Evolutionary conservation across 2,329 filamentous ascomycete genomes (phyloP).

Genomic region (Pseudonectria foliicola): DNA sequence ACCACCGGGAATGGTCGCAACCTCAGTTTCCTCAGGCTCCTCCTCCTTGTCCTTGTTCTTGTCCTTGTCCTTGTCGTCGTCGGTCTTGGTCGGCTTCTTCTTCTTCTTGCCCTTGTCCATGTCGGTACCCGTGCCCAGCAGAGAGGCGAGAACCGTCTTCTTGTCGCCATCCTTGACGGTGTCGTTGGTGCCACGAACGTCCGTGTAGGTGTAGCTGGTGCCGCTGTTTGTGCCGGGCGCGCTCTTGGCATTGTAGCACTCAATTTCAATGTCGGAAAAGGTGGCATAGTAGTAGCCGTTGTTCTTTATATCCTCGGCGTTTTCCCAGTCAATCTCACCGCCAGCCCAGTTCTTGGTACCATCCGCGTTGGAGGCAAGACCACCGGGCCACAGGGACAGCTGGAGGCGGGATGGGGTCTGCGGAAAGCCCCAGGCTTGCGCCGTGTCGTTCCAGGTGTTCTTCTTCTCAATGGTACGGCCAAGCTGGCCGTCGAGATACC

Average conservation of each 20-base stretch:
- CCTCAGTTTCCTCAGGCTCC: conserved; percentile 8
- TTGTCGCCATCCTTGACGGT: conserved; percentile 71
- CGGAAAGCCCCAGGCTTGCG: conserved; percentile 77
- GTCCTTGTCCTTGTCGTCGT: conserved; percentile 9
- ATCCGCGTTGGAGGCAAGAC: conserved; percentile 66
- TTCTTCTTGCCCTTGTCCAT: conserved; percentile 44
- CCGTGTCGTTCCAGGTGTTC: conserved; percentile 79
- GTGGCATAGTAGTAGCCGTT: conserved; percentile 85
- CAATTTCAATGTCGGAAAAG: conserved; percentile 68
- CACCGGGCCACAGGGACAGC: conserved; percentile 93
- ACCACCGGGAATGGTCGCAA: conserved; percentile 17
- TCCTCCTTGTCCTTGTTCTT: conserved; percentile 8
- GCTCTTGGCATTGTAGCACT: conserved; percentile 67
- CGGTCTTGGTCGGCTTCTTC: conserved; percentile 8
- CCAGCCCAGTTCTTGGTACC: conserved; percentile 92
- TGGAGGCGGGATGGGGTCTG: conserved; percentile 88
- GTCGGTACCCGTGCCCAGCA: conserved; percentile 74
- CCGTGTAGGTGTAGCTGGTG: conserved; percentile 69
- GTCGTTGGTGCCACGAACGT: conserved; percentile 60
- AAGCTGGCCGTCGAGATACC: conserved; percentile 76
- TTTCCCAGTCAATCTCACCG: conserved; percentile 76
- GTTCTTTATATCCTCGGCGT: conserved; percentile 68
- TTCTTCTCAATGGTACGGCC: conserved; percentile 67
- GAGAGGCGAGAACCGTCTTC: conserved; percentile 66
- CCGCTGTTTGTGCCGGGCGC: conserved; percentile 61